Conservation (phyloP, 805 yeast genomes). For the Wickerhamiella slavikovae region DNA sequence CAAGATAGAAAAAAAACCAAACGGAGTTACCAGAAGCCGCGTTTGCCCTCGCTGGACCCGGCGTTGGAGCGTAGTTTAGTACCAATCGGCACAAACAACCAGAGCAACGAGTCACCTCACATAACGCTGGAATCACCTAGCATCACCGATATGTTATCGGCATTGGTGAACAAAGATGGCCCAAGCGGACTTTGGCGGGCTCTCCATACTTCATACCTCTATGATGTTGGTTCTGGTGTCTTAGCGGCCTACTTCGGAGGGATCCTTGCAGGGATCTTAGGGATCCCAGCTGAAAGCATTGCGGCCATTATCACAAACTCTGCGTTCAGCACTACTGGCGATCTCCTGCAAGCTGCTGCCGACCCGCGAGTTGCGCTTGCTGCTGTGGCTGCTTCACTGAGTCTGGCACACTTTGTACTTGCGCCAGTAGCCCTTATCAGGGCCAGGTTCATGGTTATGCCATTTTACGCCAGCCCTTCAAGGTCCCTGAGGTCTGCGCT, state of each 20-base stretch:
- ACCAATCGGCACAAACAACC: slow-evolving; percentile 4
- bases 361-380: slow-evolving; percentile 50
- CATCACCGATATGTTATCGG: slow-evolving; percentile 18
- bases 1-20: too few species aligned
- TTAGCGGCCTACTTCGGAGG: slow-evolving; percentile 88
- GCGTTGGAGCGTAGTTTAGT: slow-evolving; percentile 4
- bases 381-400: slow-evolving; percentile 49
- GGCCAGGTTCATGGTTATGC: slow-evolving; percentile 54
- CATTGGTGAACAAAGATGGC: slow-evolving; percentile 45
- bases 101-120: too few species aligned
- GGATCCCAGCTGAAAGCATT: slow-evolving; percentile 67
- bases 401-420: slow-evolving; percentile 47
- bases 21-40: slow-evolving; percentile 1
- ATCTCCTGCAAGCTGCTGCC: slow-evolving; percentile 49
- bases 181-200: slow-evolving; percentile 43
- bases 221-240: slow-evolving; percentile 53
- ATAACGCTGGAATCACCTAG: slow-evolving; percentile 15
- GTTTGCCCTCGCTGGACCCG: slow-evolving; percentile 1
- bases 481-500: slow-evolving; percentile 59
- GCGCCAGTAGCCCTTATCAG: slow-evolving; percentile 70
- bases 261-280: slow-evolving; percentile 55
- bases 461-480: slow-evolving; percentile 26
- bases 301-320: too few species aligned
- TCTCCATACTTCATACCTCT: slow-evolving; percentile 59
- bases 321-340: too few species aligned